A percentile compares a stretch with the other conserved stretches of the same genome.
These are phyloP conservation scores for Tinospora cordifolia DNA, from an alignment of 164 flowering plant species.

Conservation along the genomic window DNA sequence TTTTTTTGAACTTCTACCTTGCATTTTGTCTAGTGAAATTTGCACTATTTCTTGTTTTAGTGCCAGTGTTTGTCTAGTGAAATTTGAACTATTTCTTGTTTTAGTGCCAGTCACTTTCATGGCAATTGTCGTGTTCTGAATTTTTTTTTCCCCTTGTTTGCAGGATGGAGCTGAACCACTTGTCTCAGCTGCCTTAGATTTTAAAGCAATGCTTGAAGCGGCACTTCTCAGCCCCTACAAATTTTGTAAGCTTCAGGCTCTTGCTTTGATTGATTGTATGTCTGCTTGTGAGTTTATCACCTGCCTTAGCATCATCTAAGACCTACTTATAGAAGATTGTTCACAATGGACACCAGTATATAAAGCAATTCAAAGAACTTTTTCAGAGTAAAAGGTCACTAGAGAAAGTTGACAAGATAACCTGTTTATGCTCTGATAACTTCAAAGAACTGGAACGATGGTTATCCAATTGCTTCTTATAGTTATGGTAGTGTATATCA, in stretches of 20 bases:
- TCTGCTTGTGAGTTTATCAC: not conserved
- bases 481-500: not conserved
- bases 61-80: not conserved
- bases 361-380: too few relatives aligned
- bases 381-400: not conserved
- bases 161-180: slow-evolving; percentile 23
- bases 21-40: not conserved
- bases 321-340: not conserved
- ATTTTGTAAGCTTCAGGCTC: slow-evolving; percentile 21
- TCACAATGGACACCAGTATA: not conserved
- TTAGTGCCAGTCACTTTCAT: not conserved
- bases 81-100: not conserved
- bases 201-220: slow-evolving; percentile 34
- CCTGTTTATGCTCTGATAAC: too few relatives aligned
- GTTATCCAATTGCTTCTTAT: not conserved
- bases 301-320: not conserved
- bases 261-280: not conserved
- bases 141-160: slow-evolving; percentile 2
- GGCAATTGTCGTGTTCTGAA: not conserved
- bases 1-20: too few relatives aligned
- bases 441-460: too few relatives aligned
- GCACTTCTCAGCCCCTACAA: slow-evolving; percentile 30
- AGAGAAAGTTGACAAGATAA: not conserved
- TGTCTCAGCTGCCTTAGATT: slow-evolving; percentile 29
- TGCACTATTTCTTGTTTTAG: not conserved